Conservation (phyloP, 495 filamentous ascomycete genomes). For the Neurospora tetraspora region DNA sequence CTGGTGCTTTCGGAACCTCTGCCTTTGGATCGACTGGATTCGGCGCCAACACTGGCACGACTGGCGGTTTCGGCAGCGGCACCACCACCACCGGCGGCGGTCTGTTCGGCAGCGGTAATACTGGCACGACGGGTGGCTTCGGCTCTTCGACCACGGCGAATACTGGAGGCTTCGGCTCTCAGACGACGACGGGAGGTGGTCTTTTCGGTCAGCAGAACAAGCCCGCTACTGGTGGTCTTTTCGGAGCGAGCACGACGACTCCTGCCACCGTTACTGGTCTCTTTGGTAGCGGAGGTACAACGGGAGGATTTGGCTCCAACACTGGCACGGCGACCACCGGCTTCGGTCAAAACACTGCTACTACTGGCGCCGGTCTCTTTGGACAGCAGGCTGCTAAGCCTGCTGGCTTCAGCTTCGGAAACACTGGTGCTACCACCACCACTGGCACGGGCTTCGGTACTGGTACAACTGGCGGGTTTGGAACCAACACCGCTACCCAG, state of each 20-base stretch:
- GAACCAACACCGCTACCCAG: slow-evolving; percentile 16
- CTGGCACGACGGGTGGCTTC: slow-evolving; percentile 27
- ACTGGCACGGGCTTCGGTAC: slow-evolving; percentile 22
- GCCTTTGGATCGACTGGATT: slow-evolving; percentile 42
- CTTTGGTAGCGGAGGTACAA: slow-evolving; percentile 12
- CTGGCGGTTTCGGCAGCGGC: slow-evolving; percentile 39
- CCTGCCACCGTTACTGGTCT: slow-evolving; percentile 7
- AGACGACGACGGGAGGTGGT: slow-evolving; percentile 7
- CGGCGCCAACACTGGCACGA: slow-evolving; percentile 31
- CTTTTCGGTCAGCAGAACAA: slow-evolving; percentile 12
- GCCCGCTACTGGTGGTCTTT: slow-evolving; percentile 28
- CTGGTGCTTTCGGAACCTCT: slow-evolving; percentile 71
- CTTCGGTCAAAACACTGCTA: slow-evolving; percentile 23
- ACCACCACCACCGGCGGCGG: slow-evolving; percentile 32
- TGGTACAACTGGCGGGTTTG: slow-evolving; percentile 12
- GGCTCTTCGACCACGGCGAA: slow-evolving; percentile 34
- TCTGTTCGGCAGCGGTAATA: slow-evolving; percentile 33
- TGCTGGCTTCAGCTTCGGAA: slow-evolving; percentile 21
- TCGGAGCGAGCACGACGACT: slow-evolving; percentile 31
- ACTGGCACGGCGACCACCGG: slow-evolving; percentile 30
- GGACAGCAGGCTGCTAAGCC: slow-evolving; percentile 22
- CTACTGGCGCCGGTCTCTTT: slow-evolving; percentile 30
- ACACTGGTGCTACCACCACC: slow-evolving; percentile 4
- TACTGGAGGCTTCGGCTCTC: slow-evolving; percentile 32
- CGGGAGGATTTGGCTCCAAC: slow-evolving; percentile 15